Evolutionary conservation across 352 stramenopile genomes (phyloP).

Genomic region (Globisporangium nagaii): DNA sequence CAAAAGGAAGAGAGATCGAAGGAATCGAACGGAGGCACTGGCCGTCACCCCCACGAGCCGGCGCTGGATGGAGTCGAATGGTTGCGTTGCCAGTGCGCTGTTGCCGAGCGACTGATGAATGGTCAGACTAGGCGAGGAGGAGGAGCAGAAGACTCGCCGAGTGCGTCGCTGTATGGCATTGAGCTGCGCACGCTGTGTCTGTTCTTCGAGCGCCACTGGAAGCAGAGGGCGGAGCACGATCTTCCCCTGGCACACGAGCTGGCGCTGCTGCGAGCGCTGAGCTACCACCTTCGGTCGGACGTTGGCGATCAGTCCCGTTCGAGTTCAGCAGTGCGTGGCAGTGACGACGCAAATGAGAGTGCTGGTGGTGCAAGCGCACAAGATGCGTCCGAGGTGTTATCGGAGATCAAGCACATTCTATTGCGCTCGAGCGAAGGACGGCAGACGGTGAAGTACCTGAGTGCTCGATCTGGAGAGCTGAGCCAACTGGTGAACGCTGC

Average conservation of each 20-base stretch:
- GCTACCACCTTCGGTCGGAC: constrained; percentile 24
- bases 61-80: constrained; percentile 21
- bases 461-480: constrained; percentile 23
- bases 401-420: constrained; percentile 11
- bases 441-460: constrained; percentile 48
- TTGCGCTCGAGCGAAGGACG: constrained; percentile 36
- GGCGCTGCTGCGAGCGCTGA: constrained; percentile 40
- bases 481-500: constrained; percentile 15
- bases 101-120: constrained; percentile 29
- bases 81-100: constrained; percentile 22
- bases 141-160: constrained; percentile 21
- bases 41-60: background rate
- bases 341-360: too few relatives aligned
- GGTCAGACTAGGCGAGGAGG: constrained; percentile 23
- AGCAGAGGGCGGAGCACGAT: constrained; percentile 16
- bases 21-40: background rate
- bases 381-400: background rate
- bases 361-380: background rate
- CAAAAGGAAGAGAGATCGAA: background rate
- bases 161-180: constrained; percentile 43
- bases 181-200: constrained; percentile 44
- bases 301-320: background rate
- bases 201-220: constrained; percentile 42
- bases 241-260: constrained; percentile 43
- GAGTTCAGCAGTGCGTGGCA: too few relatives aligned